Percentiles rank a stretch among this genome's conserved stretches.
Conservation (phyloP, 108 stramenopile genomes). For the Nitzschia sp. region DNA sequence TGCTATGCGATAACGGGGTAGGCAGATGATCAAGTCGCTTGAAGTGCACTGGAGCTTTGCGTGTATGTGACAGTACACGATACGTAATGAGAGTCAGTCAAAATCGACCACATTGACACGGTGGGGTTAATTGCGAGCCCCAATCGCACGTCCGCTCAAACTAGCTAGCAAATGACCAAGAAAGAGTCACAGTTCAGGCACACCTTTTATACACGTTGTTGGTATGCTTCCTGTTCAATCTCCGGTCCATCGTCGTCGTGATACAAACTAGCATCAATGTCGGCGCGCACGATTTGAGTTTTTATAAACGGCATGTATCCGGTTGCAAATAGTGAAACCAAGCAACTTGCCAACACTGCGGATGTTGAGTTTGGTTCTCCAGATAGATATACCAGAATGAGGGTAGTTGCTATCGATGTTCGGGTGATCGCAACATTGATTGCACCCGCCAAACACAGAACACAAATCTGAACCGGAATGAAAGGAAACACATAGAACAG, state of each 20-base stretch:
- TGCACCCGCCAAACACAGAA: slow-evolving; percentile 61
- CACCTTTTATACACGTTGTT: no score
- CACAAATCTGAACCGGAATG: slow-evolving; percentile 38
- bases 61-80: no score
- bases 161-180: no score
- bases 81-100: no score
- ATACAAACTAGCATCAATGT: slow-evolving; percentile 48
- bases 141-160: no score
- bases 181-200: no score
- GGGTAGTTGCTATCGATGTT: slow-evolving; percentile 54
- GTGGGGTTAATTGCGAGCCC: no score
- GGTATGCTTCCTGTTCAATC: neutral
- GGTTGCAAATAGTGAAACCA: slow-evolving; percentile 58
- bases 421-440: slow-evolving; percentile 73
- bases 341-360: slow-evolving; percentile 48
- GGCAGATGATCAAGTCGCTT: no score
- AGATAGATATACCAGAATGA: slow-evolving; percentile 56
- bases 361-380: slow-evolving; percentile 61
- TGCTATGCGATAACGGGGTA: no score
- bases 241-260: slow-evolving; percentile 23
- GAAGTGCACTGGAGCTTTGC: no score
- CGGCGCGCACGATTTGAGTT: slow-evolving; percentile 51
- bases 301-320: slow-evolving; percentile 66
- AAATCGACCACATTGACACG: no score
- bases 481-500: slow-evolving; percentile 40